A percentile compares a stretch with the other conserved stretches of the same genome.
These are phyloP conservation scores for Sarcodon aspratus DNA, from an alignment of 768 basidiomycete genomes.

Conservation along the genomic window DNA sequence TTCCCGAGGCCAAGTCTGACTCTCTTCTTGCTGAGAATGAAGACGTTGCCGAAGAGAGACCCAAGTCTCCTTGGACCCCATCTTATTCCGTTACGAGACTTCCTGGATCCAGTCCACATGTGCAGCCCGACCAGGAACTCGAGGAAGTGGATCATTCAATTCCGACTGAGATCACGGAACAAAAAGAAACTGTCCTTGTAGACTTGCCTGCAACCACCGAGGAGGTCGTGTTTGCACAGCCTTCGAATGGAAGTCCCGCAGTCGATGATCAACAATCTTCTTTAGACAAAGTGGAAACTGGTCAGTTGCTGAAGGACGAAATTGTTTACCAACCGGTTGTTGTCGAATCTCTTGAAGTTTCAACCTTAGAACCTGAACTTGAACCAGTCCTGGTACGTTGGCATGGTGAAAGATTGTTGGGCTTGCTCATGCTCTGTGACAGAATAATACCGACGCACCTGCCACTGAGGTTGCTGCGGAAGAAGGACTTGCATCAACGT, in stretches of 20 bases:
- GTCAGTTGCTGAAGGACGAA: too few relatives aligned
- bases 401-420: too few relatives aligned
- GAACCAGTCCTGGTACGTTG: too few relatives aligned
- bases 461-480: background rate
- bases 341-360: too few relatives aligned
- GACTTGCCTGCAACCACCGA: background rate
- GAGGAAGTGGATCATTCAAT: background rate
- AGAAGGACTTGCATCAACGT: conserved; percentile 18
- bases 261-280: conserved; percentile 5
- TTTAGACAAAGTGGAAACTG: too few relatives aligned
- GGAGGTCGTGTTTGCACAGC: conserved; percentile 1
- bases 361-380: too few relatives aligned
- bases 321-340: too few relatives aligned
- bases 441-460: too few relatives aligned
- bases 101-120: conserved; percentile 7
- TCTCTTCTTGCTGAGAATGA: background rate
- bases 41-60: conserved; percentile 7
- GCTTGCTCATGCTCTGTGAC: too few relatives aligned
- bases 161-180: background rate
- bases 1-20: background rate
- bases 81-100: conserved; percentile 28
- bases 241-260: conserved; percentile 9
- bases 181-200: background rate
- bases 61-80: conserved; percentile 24
- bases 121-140: conserved; percentile 1